These are phyloP conservation scores for Vitis rupestris DNA, from an alignment of 164 flowering plant genomes.

Conservation along the genomic window DNA sequence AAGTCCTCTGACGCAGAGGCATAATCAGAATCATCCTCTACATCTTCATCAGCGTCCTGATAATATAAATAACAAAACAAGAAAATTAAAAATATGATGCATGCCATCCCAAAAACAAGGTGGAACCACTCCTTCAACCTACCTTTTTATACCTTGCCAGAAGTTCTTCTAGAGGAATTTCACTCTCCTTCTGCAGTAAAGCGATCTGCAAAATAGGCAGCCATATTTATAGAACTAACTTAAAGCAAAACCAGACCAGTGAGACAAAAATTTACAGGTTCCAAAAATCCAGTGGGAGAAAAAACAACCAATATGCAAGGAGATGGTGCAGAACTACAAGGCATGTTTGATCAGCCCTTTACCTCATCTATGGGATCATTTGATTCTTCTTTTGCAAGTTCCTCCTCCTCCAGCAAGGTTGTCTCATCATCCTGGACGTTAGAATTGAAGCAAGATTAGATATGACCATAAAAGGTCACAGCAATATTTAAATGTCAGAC, in stretches of 20 bases:
- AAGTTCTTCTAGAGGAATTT: slow-evolving; percentile 80
- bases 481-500: not conserved
- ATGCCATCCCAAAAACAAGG: slow-evolving; percentile 2
- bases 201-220: slow-evolving; percentile 62
- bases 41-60: slow-evolving; percentile 40
- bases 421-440: slow-evolving; percentile 88
- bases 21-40: slow-evolving; percentile 51
- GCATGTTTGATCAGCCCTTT: slow-evolving; percentile 1
- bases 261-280: not conserved
- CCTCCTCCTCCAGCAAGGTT: slow-evolving; percentile 91
- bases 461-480: not conserved
- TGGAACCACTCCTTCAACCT: slow-evolving; percentile 17
- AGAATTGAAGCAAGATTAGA: not conserved
- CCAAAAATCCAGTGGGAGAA: not conserved
- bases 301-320: not conserved
- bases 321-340: not conserved
- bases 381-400: slow-evolving; percentile 67
- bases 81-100: slow-evolving; percentile 1
- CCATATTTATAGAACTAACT: slow-evolving; percentile 8
- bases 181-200: slow-evolving; percentile 86
- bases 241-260: not conserved
- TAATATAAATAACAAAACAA: slow-evolving; percentile 8
- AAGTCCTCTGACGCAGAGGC: slow-evolving; percentile 56
- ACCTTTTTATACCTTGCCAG: slow-evolving; percentile 87
- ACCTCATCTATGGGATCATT: slow-evolving; percentile 74